Evolutionary conservation across 2,329 filamentous ascomycete genomes (phyloP).

Genomic region (Dryadomyces quercus-mongolicae): DNA sequence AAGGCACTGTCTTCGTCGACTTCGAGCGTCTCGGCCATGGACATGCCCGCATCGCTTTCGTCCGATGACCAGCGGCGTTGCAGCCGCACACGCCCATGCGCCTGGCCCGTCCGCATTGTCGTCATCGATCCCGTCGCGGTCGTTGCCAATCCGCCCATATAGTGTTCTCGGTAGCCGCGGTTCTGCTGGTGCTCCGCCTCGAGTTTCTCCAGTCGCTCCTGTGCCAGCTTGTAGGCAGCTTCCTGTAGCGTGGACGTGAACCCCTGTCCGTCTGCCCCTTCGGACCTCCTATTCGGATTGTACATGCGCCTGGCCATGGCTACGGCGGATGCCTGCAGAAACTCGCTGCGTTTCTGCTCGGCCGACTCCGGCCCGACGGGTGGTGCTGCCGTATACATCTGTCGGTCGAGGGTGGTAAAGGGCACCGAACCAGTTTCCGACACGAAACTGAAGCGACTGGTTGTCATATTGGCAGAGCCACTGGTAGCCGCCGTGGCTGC

Average conservation of each 20-base stretch:
- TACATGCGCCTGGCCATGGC: slow-evolving; percentile 90
- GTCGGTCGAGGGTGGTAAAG: slow-evolving; percentile 53
- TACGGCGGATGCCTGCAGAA: slow-evolving; percentile 68
- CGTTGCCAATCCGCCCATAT: slow-evolving; percentile 33
- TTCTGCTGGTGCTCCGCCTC: slow-evolving; percentile 55
- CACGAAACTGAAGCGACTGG: slow-evolving; percentile 20
- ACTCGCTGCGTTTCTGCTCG: slow-evolving; percentile 59
- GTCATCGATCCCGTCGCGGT: slow-evolving; percentile 18
- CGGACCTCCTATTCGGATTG: slow-evolving; percentile 15
- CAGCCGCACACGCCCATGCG: slow-evolving; percentile 16
- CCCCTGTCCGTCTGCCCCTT: slow-evolving; percentile 14
- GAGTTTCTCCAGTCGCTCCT: slow-evolving; percentile 71
- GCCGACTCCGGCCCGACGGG: slow-evolving; percentile 60
- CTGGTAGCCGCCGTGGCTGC: slow-evolving; percentile 55
- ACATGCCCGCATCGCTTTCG: slow-evolving; percentile 34
- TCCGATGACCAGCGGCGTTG: slow-evolving; percentile 51
- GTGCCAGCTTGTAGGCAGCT: slow-evolving; percentile 73
- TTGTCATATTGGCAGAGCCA: slow-evolving; percentile 19
- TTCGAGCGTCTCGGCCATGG: too few relatives aligned
- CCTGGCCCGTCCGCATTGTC: neutral
- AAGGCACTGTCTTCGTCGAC: too few relatives aligned
- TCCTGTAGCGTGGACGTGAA: slow-evolving; percentile 62
- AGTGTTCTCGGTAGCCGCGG: slow-evolving; percentile 62
- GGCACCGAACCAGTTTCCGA: slow-evolving; percentile 56
- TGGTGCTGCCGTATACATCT: slow-evolving; percentile 69